phyloP scores from a whole-genome alignment of 2,329 filamentous ascomycete genomes.

The Pseudogymnoascus verrucosus region DNA sequence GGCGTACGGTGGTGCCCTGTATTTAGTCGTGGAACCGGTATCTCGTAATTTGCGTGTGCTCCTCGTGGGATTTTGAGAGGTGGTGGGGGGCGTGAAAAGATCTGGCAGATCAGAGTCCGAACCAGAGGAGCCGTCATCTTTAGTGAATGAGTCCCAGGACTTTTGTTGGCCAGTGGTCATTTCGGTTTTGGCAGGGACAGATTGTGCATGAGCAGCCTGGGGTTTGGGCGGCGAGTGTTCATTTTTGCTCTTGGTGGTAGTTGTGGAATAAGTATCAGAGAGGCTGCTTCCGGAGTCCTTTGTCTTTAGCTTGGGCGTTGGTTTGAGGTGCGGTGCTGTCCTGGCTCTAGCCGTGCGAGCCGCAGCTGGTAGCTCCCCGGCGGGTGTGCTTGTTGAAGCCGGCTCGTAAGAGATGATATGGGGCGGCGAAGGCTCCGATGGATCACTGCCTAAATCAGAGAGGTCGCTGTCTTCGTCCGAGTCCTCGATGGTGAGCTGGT shows the following conservation, averaged over 20 bases:
- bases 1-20: constrained; percentile 33
- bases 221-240: neutral
- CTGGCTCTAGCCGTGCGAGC: neutral
- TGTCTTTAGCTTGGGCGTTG: neutral
- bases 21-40: constrained; percentile 31
- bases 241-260: neutral
- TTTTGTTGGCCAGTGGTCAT: neutral
- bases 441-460: neutral
- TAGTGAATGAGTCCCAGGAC: neutral
- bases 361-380: neutral
- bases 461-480: constrained; percentile 5
- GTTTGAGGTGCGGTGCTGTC: neutral
- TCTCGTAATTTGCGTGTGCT: neutral
- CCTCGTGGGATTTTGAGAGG: neutral
- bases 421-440: neutral
- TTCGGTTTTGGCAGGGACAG: neutral
- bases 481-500: neutral
- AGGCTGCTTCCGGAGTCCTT: neutral
- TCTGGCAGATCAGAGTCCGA: constrained; percentile 7
- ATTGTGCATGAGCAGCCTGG: neutral
- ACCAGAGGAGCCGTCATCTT: neutral
- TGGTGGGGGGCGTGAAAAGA: constrained; percentile 12
- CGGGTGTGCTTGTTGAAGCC: neutral
- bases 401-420: neutral
- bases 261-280: neutral